Conservation (phyloP, 2,329 filamentous ascomycete genomes). For the Leptographium procerum region DNA sequence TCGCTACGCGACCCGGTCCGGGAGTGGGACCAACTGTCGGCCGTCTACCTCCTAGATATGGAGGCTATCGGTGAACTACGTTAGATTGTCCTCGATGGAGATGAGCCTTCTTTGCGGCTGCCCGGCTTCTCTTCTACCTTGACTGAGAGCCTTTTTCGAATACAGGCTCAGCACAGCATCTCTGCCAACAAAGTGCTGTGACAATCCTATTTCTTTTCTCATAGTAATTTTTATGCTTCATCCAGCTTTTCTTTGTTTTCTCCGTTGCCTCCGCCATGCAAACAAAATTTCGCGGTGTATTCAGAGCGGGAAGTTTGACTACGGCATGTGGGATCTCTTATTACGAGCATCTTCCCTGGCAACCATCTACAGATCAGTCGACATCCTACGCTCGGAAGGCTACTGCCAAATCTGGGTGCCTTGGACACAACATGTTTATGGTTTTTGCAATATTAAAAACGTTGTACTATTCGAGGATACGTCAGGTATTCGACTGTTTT, state of each 20-base stretch:
- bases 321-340: constrained; percentile 21
- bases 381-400: constrained; percentile 28
- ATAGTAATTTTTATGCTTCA: neutral
- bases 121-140: neutral
- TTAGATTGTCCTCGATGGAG: neutral
- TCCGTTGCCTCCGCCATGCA: constrained; percentile 3
- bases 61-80: constrained; percentile 35
- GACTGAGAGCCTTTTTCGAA: neutral
- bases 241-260: constrained; percentile 2
- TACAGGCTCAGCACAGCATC: neutral
- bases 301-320: constrained; percentile 16
- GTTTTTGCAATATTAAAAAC: constrained; percentile 22
- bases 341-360: constrained; percentile 24
- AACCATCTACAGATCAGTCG: constrained; percentile 25
- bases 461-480: constrained; percentile 7
- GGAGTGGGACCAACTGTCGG: constrained; percentile 58
- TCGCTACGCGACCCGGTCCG: constrained; percentile 79
- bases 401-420: constrained; percentile 23
- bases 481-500: neutral
- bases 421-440: constrained; percentile 28
- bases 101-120: neutral
- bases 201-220: constrained; percentile 4
- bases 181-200: constrained; percentile 4
- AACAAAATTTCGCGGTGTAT: constrained; percentile 15
- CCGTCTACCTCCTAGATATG: constrained; percentile 49